Base-by-base conservation (phyloP, 371 early-diverging fungal species). In the Mucor racemosus region DNA sequence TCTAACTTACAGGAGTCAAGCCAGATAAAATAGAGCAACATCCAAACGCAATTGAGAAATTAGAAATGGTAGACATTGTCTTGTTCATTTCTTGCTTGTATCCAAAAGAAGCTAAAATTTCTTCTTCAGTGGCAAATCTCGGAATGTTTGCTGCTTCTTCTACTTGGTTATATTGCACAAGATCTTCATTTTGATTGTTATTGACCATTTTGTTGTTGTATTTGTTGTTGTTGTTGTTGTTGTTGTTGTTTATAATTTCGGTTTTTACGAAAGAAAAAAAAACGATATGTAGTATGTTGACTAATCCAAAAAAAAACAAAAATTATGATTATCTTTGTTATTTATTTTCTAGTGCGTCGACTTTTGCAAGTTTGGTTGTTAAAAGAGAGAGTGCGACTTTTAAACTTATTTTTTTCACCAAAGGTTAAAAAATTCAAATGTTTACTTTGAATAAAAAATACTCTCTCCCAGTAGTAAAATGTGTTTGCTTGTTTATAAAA, bases 31-130 rank as follows among this genome's bases (percentile, higher is more conserved):
- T 77, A 34, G 89, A 87, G 55, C 86, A 82, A 61, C 88, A 87
- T 8, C 87, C 83, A 68, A 88, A 87, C 26, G 89, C 84, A 65
- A 87, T 84, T 10, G 86, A 84, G 74, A 88, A 88, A 66, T 88
- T 88, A 31, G 86, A 81, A 54, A 91, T 81, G 5, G 82, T 78
- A 17, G 86, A 83, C 62, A 91, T 84, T 19, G 88, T 86, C 56
- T 88, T 88, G 68, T 87, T 86, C 73, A 91, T 73, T 68, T 87
- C 84, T 79, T 85, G 87, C 60, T 86, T 86, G 66, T 86, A 86
- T 56, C 87, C 87, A 63, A 86, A 80, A 35, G 81, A 82, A 5
- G 82, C 83, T 38, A 85, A 72, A 36, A 85, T 68, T 40, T 78
- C 79, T 38, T 81, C 78, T 71, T 86, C 85, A 6, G 76, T 62